phyloP scores from a whole-genome alignment of 352 stramenopile genomes.

The Pythium myriotylum region DNA sequence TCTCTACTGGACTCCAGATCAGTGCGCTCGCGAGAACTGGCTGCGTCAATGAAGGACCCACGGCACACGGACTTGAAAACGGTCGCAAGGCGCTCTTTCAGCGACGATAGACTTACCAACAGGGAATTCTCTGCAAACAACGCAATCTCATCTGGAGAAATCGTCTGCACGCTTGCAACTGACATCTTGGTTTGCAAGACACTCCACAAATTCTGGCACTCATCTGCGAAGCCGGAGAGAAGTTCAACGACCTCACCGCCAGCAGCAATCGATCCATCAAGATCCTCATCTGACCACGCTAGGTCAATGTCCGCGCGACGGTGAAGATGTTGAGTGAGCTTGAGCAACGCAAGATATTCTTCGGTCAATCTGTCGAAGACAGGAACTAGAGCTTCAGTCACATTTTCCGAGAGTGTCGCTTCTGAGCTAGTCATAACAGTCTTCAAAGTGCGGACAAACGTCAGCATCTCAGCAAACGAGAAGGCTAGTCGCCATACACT shows the following conservation, averaged over 20 bases:
- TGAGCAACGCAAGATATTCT: conserved; percentile 47
- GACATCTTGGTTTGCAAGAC: conserved; percentile 50
- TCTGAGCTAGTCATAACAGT: conserved; percentile 17
- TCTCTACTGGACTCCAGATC: conserved; percentile 20
- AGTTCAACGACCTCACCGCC: conserved; percentile 63
- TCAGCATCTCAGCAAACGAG: conserved; percentile 61
- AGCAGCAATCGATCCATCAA: conserved; percentile 61
- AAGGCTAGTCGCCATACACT: conserved; percentile 57
- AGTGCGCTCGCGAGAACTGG: conserved; percentile 42
- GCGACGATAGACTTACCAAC: conserved; percentile 40
- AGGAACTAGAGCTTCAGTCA: conserved; percentile 7
- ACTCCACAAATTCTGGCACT: conserved; percentile 46
- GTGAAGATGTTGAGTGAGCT: conserved; percentile 61
- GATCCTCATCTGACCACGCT: conserved; percentile 61
- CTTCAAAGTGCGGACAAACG: conserved; percentile 30
- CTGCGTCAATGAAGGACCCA: conserved; percentile 74
- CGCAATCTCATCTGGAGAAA: conserved; percentile 37
- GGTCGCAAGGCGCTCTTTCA: conserved; percentile 67
- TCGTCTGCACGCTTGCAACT: conserved; percentile 19
- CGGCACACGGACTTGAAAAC: conserved; percentile 81
- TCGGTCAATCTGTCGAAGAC: conserved; percentile 45
- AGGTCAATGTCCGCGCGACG: conserved; percentile 73
- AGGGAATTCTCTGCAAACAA: conserved; percentile 51
- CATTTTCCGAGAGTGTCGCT: not conserved
- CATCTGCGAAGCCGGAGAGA: conserved; percentile 52